These are phyloP conservation scores for Epicoccum nigrum DNA, from an alignment of 2,329 filamentous ascomycete species.

Conservation along the genomic window DNA sequence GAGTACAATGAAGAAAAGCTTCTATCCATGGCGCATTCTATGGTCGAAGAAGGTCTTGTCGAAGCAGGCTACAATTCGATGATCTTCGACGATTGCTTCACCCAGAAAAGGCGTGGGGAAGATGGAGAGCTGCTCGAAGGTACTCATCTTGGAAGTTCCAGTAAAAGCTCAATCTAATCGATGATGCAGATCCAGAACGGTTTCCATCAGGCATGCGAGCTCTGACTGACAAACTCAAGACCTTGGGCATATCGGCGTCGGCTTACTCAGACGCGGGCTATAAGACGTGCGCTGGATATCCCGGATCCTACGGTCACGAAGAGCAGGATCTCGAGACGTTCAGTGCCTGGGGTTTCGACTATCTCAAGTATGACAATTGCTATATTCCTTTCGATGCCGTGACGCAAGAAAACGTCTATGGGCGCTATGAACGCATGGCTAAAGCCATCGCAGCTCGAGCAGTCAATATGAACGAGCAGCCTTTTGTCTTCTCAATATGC, in stretches of 20 bases:
- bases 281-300: constrained; percentile 60
- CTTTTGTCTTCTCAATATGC: constrained; percentile 33
- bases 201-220: constrained; percentile 16
- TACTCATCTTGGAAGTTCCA: background rate
- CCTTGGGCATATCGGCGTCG: constrained; percentile 11
- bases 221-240: constrained; percentile 12
- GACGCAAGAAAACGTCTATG: constrained; percentile 34
- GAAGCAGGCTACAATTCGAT: constrained; percentile 18
- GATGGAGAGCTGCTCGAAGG: constrained; percentile 11
- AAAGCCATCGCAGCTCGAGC: constrained; percentile 51
- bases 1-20: constrained; percentile 13
- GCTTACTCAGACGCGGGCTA: constrained; percentile 60
- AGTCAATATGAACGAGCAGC: constrained; percentile 33
- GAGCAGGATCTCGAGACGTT: constrained; percentile 61
- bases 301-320: constrained; percentile 56
- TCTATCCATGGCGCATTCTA: constrained; percentile 7
- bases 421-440: constrained; percentile 34
- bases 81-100: constrained; percentile 20
- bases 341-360: constrained; percentile 46
- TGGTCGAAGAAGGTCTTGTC: constrained; percentile 15
- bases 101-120: constrained; percentile 11
- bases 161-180: background rate
- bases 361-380: constrained; percentile 40
- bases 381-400: constrained; percentile 42
- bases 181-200: constrained; percentile 6